Evolutionary conservation across 2,329 filamentous ascomycete species (phyloP).

Genomic region (Cytospora chrysosperma): DNA sequence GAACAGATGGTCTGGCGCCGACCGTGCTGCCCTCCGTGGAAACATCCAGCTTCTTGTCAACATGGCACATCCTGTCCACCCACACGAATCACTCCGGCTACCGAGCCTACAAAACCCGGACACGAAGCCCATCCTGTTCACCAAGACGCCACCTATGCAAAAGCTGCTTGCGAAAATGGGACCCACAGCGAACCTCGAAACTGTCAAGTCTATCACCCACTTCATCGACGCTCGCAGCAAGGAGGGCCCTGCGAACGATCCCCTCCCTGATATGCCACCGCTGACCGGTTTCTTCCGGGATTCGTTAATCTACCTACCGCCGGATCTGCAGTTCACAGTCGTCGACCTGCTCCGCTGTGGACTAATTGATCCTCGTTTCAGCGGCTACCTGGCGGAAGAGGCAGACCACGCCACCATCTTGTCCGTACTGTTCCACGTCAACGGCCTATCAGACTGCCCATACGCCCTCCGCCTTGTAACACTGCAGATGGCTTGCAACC

Average conservation of each 20-base stretch:
- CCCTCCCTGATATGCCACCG: constrained; percentile 67
- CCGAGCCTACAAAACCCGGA: constrained; percentile 66
- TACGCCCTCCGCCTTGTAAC: constrained; percentile 84
- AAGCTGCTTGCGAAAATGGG: constrained; percentile 83
- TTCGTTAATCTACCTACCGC: constrained; percentile 55
- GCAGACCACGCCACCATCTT: constrained; percentile 60
- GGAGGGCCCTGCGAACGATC: constrained; percentile 61
- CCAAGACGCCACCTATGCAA: constrained; percentile 76
- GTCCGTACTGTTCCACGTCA: constrained; percentile 60
- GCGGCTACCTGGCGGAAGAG: constrained; percentile 81
- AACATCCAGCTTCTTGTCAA: constrained; percentile 74
- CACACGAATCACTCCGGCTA: constrained; percentile 68
- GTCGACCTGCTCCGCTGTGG: constrained; percentile 83
- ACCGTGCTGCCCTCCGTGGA: constrained; percentile 63
- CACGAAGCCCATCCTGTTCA: constrained; percentile 67
- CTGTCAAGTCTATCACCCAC: constrained; percentile 62
- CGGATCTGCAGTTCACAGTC: constrained; percentile 71
- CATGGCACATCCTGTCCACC: constrained; percentile 73
- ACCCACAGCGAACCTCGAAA: constrained; percentile 52
- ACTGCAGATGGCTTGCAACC: constrained; percentile 79
- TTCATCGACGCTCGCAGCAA: constrained; percentile 67
- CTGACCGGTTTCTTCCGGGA: constrained; percentile 63
- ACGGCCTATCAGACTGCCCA: constrained; percentile 56
- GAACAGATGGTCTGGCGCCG: constrained; percentile 78
- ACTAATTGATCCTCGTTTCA: constrained; percentile 74